phyloP scores from a whole-genome alignment of 2,329 filamentous ascomycete species.

The Talaromyces rugulosus region DNA sequence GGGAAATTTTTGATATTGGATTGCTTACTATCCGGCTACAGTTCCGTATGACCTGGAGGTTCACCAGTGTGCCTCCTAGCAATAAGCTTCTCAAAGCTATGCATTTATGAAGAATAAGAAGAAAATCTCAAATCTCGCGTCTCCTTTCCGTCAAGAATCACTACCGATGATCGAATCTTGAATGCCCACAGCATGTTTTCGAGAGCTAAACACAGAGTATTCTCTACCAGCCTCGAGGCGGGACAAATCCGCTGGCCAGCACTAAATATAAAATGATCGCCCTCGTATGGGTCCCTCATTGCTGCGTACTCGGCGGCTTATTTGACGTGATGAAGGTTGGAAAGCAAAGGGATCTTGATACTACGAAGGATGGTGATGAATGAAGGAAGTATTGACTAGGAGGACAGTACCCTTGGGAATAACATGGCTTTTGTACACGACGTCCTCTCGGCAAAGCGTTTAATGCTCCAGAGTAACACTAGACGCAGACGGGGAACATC shows the following conservation, averaged over 20 bases:
- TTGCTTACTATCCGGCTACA: no score
- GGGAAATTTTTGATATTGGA: no score
- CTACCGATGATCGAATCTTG: slow-evolving; percentile 27
- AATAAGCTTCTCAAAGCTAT: no score
- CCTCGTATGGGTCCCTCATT: slow-evolving; percentile 20
- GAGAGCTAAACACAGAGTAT: slow-evolving; percentile 48
- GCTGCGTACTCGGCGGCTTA: slow-evolving; percentile 31
- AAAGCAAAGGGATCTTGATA: slow-evolving; percentile 35
- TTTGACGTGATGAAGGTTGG: slow-evolving; percentile 31
- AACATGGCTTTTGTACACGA: background rate
- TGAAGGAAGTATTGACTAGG: slow-evolving; percentile 25
- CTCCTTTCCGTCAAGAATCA: background rate
- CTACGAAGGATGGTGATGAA: slow-evolving; percentile 39
- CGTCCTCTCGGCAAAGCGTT: background rate
- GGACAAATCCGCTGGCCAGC: slow-evolving; percentile 46
- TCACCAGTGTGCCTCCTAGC: no score
- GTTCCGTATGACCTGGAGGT: no score
- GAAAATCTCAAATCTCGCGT: background rate
- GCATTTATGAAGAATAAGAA: background rate
- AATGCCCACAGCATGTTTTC: slow-evolving; percentile 49
- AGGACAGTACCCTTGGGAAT: background rate
- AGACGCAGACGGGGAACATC: background rate
- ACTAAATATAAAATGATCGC: slow-evolving; percentile 47
- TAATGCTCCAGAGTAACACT: background rate
- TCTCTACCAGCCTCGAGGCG: slow-evolving; percentile 48